These are phyloP conservation scores for Silene coronaria DNA, from an alignment of 179 eudicot species.

Conservation along the genomic window DNA sequence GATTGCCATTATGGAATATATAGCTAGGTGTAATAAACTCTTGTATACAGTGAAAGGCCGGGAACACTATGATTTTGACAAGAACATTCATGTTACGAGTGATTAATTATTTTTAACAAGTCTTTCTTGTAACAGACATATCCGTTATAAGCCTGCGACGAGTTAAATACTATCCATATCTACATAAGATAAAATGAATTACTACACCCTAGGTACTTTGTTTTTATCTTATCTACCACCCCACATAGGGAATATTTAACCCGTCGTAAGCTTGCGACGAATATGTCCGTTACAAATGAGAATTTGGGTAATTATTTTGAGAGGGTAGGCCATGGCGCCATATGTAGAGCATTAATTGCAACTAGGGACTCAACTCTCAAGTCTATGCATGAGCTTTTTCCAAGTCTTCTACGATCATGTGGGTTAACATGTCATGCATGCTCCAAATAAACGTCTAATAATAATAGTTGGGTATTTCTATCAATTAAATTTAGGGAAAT, in stretches of 20 bases:
- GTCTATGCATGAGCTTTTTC: background rate
- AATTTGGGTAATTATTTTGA: too few relatives aligned
- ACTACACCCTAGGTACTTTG: too few relatives aligned
- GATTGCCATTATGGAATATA: too few relatives aligned
- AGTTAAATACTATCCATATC: too few relatives aligned
- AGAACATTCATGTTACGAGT: background rate
- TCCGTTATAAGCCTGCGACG: too few relatives aligned
- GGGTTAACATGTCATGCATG: constrained; percentile 31
- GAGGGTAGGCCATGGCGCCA: background rate
- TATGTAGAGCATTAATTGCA: background rate
- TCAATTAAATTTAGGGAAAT: constrained; percentile 9
- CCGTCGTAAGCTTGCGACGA: too few relatives aligned
- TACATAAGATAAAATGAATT: too few relatives aligned
- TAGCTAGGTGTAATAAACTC: background rate
- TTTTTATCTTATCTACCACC: too few relatives aligned
- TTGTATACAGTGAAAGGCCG: background rate
- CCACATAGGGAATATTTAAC: too few relatives aligned
- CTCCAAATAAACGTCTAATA: constrained; percentile 8
- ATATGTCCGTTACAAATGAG: too few relatives aligned
- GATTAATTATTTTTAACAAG: background rate
- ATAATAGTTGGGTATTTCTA: constrained; percentile 14
- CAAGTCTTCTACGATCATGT: constrained; percentile 19
- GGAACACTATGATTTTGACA: constrained; percentile 1
- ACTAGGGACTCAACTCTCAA: background rate
- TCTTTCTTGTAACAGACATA: too few relatives aligned